A percentile compares a stretch with the other conserved stretches of the same genome.
Conservation (phyloP, 108 stramenopile species). For the Stephanodiscus minutulus region DNA sequence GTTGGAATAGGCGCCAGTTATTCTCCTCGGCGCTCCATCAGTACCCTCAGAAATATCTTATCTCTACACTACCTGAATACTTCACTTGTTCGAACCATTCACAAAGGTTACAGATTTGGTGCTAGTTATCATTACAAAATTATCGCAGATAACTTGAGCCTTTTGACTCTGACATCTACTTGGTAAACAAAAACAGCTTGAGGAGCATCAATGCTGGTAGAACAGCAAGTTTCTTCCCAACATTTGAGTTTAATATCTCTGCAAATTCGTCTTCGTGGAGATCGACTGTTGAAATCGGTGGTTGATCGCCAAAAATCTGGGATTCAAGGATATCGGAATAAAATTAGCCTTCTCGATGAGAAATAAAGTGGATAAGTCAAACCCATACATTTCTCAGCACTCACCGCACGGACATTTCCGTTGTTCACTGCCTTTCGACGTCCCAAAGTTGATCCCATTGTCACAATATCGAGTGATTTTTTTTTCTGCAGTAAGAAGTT, state of each 20-base stretch:
- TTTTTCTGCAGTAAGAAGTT: conserved; percentile 50
- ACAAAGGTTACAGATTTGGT: too few relatives aligned
- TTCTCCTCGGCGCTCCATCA: too few relatives aligned
- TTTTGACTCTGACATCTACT: conserved; percentile 9
- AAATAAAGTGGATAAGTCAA: neutral
- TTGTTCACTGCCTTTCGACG: conserved; percentile 59
- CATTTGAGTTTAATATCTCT: conserved; percentile 40
- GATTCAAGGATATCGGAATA: neutral
- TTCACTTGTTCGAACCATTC: too few relatives aligned
- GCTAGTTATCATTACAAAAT: too few relatives aligned
- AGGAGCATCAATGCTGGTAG: conserved; percentile 46
- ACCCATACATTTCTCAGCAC: neutral
- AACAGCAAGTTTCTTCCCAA: conserved; percentile 36
- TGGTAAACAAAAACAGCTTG: conserved; percentile 49
- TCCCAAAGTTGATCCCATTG: conserved; percentile 60
- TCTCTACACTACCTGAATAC: too few relatives aligned
- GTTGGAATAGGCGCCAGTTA: too few relatives aligned
- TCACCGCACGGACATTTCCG: conserved; percentile 68
- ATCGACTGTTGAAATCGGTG: conserved; percentile 36
- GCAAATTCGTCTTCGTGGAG: conserved; percentile 51
- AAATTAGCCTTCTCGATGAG: neutral
- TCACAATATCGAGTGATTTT: conserved; percentile 18
- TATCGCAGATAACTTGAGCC: too few relatives aligned
- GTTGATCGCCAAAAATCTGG: conserved; percentile 42
- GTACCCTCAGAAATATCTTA: too few relatives aligned